Base-by-base conservation (phyloP, 2,329 filamentous ascomycete genomes). In the Aureobasidium vineae region DNA sequence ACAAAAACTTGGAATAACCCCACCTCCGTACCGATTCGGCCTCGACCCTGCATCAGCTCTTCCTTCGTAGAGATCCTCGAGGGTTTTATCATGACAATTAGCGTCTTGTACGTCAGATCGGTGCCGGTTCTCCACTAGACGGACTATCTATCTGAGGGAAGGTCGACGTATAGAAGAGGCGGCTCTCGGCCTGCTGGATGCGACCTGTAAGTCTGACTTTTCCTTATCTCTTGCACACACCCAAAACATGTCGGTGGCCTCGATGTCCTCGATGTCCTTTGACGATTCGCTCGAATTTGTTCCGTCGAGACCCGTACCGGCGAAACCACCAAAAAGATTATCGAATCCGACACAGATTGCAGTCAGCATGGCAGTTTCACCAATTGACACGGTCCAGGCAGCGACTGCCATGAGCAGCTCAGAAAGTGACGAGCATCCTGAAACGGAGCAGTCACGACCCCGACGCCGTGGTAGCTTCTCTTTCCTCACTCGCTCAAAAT, bases 401-500 rank as follows among this genome's bases (percentile, higher is more conserved):
- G 43, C 45, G 38, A 31, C 50, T 54, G 54, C 66, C 63, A 23
- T 63, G 38, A 50, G 41, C 23, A 26, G 49, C 16, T 64, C 61
- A n/a, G 61, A 64, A 33, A 64, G 36, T 49, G 61, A 49, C 50
- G 61, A 64, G 33, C 61, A 54, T 11, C 23, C 21, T 2, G 16
- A 45, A n/a, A 23, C 10, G 45, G 53, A 50, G 53, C 53, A 64
- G 36, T 49, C 61, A 26, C 61, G 49, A 66, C 36, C 50, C 33
- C 49, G 49, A 47, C 57, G 65, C 52, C 49, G 65, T 43, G 57
- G 66, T 16, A 68, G 66, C 61, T 63, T 69, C 41, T 67, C 66
- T 8, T 68, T 68, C 50, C 52, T 69, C 43, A 54, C 66, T 23
- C 64, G 68, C 59, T 54, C 68, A 26, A 67, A 66, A 31, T 68